Conservation (phyloP, 495 filamentous ascomycete genomes). For the Neurospora sublineolata region DNA sequence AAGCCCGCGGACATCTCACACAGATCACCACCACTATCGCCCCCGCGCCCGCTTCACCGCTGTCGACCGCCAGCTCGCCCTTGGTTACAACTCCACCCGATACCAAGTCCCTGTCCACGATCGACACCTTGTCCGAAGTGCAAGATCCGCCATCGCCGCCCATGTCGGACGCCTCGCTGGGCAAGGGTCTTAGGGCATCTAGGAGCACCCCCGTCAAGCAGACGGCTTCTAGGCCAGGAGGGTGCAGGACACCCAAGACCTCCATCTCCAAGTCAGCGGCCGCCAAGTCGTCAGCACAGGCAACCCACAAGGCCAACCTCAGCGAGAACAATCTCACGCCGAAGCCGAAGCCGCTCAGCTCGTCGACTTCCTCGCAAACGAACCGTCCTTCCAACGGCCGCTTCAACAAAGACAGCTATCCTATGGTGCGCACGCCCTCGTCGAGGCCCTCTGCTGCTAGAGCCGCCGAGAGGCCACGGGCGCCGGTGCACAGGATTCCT, state of each 20-base stretch:
- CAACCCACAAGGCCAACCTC: slow-evolving; percentile 6
- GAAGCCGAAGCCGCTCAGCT: slow-evolving; percentile 28
- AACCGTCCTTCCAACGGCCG: neutral
- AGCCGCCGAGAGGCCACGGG: slow-evolving; percentile 9
- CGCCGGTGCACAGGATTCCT: slow-evolving; percentile 42
- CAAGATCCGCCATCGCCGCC: slow-evolving; percentile 48
- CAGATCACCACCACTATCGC: slow-evolving; percentile 39
- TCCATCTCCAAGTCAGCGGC: slow-evolving; percentile 16
- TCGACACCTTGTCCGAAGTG: slow-evolving; percentile 31
- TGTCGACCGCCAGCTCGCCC: slow-evolving; percentile 58
- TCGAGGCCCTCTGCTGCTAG: slow-evolving; percentile 16
- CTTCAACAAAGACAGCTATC: neutral
- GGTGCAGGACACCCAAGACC: slow-evolving; percentile 7
- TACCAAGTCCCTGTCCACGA: slow-evolving; percentile 44
- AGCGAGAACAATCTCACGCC: slow-evolving; percentile 38
- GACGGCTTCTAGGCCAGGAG: neutral
- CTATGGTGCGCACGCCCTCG: slow-evolving; percentile 20
- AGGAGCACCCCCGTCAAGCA: slow-evolving; percentile 20
- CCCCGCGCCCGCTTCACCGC: slow-evolving; percentile 46
- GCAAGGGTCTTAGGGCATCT: slow-evolving; percentile 33
- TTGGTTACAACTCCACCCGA: slow-evolving; percentile 60
- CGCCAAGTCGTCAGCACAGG: slow-evolving; percentile 18
- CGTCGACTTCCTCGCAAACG: slow-evolving; percentile 12
- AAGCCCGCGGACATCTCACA: slow-evolving; percentile 37
- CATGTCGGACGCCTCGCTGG: slow-evolving; percentile 63